These are phyloP conservation scores for Cryptococcus sp. DNA, from an alignment of 1,284 basidiomycete genomes.

Conservation along the genomic window DNA sequence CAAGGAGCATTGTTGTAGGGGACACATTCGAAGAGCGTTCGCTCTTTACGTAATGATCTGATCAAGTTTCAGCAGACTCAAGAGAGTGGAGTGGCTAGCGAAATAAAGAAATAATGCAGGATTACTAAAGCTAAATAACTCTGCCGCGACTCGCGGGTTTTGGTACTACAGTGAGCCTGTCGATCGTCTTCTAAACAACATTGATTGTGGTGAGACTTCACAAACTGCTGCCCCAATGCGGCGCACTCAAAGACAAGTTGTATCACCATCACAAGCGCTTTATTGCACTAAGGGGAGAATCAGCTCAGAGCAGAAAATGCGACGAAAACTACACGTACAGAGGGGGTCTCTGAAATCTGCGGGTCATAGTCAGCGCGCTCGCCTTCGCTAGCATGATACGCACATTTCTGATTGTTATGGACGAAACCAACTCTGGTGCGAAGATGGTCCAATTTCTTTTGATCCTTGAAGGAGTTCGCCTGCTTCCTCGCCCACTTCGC, in stretches of 20 bases:
- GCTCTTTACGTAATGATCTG: too few relatives aligned
- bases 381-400: constrained; percentile 15
- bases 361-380: background rate
- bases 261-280: background rate
- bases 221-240: too few relatives aligned
- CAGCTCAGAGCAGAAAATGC: background rate
- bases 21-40: too few relatives aligned
- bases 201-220: too few relatives aligned
- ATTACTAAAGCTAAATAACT: too few relatives aligned
- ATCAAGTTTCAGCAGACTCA: too few relatives aligned
- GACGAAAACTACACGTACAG: constrained; percentile 26
- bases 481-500: constrained; percentile 89
- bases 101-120: too few relatives aligned
- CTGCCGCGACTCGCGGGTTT: too few relatives aligned
- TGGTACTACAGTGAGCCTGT: too few relatives aligned
- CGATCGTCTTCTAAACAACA: too few relatives aligned
- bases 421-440: constrained; percentile 67
- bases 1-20: too few relatives aligned
- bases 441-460: constrained; percentile 74
- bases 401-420: constrained; percentile 82
- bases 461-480: constrained; percentile 81
- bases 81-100: too few relatives aligned
- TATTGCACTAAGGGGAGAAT: constrained; percentile 10
- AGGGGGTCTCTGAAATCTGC: constrained; percentile 63
- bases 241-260: constrained; percentile 6